Conservation (phyloP, 768 basidiomycete genomes). For the Tricholomella constricta region DNA sequence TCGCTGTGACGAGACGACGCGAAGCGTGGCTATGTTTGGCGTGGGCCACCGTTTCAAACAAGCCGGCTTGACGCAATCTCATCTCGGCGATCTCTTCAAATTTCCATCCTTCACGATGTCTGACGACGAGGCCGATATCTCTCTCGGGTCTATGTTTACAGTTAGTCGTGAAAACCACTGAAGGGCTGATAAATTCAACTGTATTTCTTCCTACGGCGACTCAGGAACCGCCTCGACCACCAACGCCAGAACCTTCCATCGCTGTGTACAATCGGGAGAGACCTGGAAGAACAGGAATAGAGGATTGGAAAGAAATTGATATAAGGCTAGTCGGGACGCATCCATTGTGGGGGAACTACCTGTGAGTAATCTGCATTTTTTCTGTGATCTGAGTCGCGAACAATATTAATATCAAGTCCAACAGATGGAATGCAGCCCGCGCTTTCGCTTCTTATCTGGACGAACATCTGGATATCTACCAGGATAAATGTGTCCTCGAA, state of each 20-base stretch:
- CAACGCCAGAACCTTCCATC: slow-evolving; percentile 63
- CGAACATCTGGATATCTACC: slow-evolving; percentile 47
- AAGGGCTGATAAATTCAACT: background rate
- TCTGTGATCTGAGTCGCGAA: background rate
- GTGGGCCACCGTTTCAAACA: background rate
- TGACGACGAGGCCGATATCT: slow-evolving; percentile 15
- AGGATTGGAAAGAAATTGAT: slow-evolving; percentile 45
- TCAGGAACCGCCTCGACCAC: slow-evolving; percentile 68
- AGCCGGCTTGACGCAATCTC: background rate
- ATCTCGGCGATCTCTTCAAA: too few species aligned
- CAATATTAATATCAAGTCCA: background rate
- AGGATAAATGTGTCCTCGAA: slow-evolving; percentile 63
- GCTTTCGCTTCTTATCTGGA: slow-evolving; percentile 74
- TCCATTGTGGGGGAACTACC: slow-evolving; percentile 79
- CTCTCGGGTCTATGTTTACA: slow-evolving; percentile 43
- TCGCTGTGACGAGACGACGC: too few species aligned
- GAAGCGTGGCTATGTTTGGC: background rate
- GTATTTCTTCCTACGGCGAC: slow-evolving; percentile 5
- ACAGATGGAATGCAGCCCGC: slow-evolving; percentile 81
- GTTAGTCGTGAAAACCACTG: slow-evolving; percentile 33
- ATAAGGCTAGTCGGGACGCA: slow-evolving; percentile 79
- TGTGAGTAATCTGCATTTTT: slow-evolving; percentile 56
- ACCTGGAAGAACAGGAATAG: slow-evolving; percentile 8
- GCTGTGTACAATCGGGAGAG: slow-evolving; percentile 48
- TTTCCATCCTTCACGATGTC: slow-evolving; percentile 13